phyloP scores from a whole-genome alignment of 371 early-diverging fungal genomes.

The Encephalitozoon cuniculi region DNA sequence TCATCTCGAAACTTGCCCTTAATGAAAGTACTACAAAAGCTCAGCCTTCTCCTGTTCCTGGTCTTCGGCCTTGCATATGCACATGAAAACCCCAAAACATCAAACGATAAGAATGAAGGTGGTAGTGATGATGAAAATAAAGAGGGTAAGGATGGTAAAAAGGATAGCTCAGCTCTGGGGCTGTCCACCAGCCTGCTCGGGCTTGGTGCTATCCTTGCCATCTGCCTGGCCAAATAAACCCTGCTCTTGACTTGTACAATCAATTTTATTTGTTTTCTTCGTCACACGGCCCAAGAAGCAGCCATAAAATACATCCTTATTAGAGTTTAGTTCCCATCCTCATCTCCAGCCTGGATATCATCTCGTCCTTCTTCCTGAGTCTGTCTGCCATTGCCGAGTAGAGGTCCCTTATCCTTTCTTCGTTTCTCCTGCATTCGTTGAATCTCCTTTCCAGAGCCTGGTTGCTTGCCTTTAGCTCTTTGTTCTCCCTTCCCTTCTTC shows the following conservation, averaged over 20 bases:
- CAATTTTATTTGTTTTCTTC: neutral
- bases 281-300: too few species aligned
- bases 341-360: conserved; percentile 19
- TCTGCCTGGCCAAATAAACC: neutral
- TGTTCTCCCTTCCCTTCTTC: conserved; percentile 53
- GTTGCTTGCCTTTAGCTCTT: conserved; percentile 48
- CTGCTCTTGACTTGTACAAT: neutral
- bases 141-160: neutral
- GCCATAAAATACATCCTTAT: neutral
- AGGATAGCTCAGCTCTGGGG: neutral
- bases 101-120: neutral
- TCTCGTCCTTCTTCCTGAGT: conserved; percentile 7
- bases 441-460: conserved; percentile 20
- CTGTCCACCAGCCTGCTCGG: neutral
- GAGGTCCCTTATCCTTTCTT: neutral
- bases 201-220: neutral
- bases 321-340: neutral
- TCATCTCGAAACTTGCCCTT: neutral
- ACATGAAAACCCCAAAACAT: neutral
- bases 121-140: neutral
- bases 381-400: neutral
- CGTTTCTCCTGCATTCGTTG: neutral
- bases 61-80: neutral
- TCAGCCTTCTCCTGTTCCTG: neutral
- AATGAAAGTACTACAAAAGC: neutral